These are phyloP conservation scores for Russula virescens DNA, from an alignment of 768 basidiomycete species.

Conservation along the genomic window DNA sequence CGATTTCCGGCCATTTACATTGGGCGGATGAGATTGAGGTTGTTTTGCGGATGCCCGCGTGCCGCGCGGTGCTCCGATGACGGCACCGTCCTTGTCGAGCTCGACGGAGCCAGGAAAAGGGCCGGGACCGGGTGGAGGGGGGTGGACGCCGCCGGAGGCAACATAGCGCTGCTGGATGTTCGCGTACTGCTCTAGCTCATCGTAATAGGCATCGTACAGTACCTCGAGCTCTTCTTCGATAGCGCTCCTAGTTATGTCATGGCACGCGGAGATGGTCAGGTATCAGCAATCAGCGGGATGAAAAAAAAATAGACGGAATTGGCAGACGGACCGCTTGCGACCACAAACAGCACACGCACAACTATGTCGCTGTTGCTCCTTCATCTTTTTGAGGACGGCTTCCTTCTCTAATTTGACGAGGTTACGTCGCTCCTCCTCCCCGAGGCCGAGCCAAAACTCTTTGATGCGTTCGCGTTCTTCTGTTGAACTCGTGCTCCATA, in stretches of 20 bases:
- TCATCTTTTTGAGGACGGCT: conserved; percentile 97
- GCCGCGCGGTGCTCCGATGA: conserved; percentile 37
- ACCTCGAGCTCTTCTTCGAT: conserved; percentile 99
- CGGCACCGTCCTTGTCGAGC: conserved; percentile 83
- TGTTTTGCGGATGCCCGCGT: conserved; percentile 19
- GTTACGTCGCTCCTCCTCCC: conserved; percentile 83
- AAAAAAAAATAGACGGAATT: conserved; percentile 27
- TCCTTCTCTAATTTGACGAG: conserved; percentile 98
- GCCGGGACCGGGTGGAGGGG: conserved; percentile 92
- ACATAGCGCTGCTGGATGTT: conserved; percentile 96
- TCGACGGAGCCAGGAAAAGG: conserved; percentile 99
- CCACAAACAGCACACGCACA: conserved; percentile 97
- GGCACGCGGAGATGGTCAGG: not conserved
- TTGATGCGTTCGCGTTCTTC: conserved; percentile 97
- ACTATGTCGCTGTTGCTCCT: conserved; percentile 96
- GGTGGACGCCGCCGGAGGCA: conserved; percentile 79
- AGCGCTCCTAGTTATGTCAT: conserved; percentile 58
- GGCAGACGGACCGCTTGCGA: conserved; percentile 77
- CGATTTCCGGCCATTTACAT: conserved; percentile 39
- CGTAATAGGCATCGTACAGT: conserved; percentile 99
- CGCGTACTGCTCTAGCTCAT: conserved; percentile 99
- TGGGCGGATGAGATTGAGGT: conserved; percentile 29
- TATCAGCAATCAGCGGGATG: conserved; percentile 26
- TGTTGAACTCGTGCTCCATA: conserved; percentile 88
- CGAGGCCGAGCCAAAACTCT: conserved; percentile 94